Percentiles rank a stretch among this genome's conserved stretches.
Conservation (phyloP, 179 eudicot genomes). For the Amaranthus tricolor region DNA sequence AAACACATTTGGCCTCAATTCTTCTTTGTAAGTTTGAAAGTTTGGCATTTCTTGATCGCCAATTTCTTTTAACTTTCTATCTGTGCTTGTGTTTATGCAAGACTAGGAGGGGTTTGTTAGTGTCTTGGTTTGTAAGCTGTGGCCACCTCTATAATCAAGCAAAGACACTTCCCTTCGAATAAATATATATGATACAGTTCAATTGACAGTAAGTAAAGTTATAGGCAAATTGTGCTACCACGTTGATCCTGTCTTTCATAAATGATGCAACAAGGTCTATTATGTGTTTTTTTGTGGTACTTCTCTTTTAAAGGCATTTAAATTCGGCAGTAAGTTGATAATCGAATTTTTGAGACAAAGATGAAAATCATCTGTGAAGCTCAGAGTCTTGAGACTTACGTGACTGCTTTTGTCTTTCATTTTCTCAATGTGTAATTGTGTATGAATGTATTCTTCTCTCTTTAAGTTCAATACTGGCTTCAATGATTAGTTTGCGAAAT, state of each 20-base stretch:
- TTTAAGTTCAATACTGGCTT: slow-evolving; percentile 10
- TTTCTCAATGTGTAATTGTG: not conserved
- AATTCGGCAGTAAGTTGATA: not conserved
- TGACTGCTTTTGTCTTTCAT: not conserved
- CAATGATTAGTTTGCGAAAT: slow-evolving; percentile 12
- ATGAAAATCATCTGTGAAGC: not conserved
- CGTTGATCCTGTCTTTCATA: not conserved
- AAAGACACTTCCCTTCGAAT: too few species aligned
- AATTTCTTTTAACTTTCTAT: too few species aligned
- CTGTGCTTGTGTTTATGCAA: too few species aligned
- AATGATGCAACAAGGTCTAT: not conserved
- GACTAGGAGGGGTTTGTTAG: too few species aligned
- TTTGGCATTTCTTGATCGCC: too few species aligned
- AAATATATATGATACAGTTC: not conserved
- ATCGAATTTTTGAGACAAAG: slow-evolving; percentile 1
- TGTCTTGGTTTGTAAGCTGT: too few species aligned
- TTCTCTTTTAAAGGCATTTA: not conserved
- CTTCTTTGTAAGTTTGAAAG: too few species aligned
- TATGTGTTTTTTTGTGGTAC: not conserved
- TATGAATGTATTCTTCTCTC: slow-evolving; percentile 4
- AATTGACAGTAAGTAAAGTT: not conserved
- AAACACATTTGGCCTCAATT: too few species aligned
- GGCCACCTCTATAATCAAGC: too few species aligned
- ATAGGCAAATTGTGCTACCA: not conserved
- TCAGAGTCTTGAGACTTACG: not conserved